Conservation (phyloP, 2,329 filamentous ascomycete species). For the Plectosphaerella cucumerina region DNA sequence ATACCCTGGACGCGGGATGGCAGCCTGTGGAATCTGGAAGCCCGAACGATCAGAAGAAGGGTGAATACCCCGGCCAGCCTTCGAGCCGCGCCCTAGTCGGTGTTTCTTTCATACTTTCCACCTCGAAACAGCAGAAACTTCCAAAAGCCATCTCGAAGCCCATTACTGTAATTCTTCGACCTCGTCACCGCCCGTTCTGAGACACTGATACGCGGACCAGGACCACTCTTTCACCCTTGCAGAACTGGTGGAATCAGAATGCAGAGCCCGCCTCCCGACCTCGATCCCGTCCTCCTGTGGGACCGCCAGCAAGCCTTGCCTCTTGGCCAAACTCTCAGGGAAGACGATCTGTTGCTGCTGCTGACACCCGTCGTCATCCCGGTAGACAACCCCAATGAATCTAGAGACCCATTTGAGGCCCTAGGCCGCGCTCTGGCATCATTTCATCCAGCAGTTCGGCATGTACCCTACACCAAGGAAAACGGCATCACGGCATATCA, state of each 20-base stretch:
- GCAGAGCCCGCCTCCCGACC: background rate
- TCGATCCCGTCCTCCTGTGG: conserved; percentile 25
- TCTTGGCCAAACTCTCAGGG: conserved; percentile 37
- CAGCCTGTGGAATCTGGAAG: too few relatives aligned
- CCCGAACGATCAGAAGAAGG: too few relatives aligned
- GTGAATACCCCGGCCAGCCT: too few relatives aligned
- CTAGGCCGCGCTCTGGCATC: conserved; percentile 60
- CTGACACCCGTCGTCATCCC: conserved; percentile 54
- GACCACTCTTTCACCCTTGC: too few relatives aligned
- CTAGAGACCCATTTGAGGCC: conserved; percentile 67
- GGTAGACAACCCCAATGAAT: conserved; percentile 33
- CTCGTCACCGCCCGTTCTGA: too few relatives aligned
- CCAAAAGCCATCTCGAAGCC: too few relatives aligned
- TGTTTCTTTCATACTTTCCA: too few relatives aligned
- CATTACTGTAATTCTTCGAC: too few relatives aligned
- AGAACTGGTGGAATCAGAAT: background rate
- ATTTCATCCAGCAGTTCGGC: conserved; percentile 58
- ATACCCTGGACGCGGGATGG: too few relatives aligned
- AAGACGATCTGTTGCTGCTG: conserved; percentile 55
- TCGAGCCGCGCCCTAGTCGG: too few relatives aligned
- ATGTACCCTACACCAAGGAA: conserved; percentile 66
- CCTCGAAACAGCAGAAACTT: too few relatives aligned
- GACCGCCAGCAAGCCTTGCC: conserved; percentile 43
- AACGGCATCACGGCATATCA: conserved; percentile 62
- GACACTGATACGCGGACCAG: too few relatives aligned